phyloP scores from a whole-genome alignment of 768 basidiomycete genomes.

The Collybiopsis confluens region DNA sequence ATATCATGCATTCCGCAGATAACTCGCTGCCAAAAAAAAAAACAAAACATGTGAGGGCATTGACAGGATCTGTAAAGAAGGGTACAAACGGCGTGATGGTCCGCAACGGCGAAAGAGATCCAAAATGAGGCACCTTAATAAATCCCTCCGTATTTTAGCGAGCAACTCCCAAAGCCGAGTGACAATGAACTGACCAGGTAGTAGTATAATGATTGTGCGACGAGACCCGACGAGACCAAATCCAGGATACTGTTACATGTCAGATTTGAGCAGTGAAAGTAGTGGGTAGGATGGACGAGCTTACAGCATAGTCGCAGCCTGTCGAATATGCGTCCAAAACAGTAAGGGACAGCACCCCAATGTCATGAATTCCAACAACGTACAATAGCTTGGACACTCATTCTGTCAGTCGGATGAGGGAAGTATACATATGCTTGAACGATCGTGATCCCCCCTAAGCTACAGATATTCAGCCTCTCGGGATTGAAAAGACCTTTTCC shows the following conservation, averaged over 20 bases:
- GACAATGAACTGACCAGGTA: constrained; percentile 33
- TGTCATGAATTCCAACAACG: not conserved
- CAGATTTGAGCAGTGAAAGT: not conserved
- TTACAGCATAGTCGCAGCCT: constrained; percentile 18
- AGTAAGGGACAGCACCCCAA: not conserved
- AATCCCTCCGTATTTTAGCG: too few relatives aligned
- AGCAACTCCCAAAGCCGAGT: too few relatives aligned
- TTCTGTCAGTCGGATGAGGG: constrained; percentile 23
- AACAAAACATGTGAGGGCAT: too few relatives aligned
- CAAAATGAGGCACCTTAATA: constrained; percentile 43
- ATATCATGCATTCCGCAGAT: constrained; percentile 37
- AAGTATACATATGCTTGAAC: constrained; percentile 40
- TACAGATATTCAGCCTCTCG: constrained; percentile 9
- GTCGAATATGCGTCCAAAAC: not conserved
- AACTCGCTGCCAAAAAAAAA: constrained; percentile 24
- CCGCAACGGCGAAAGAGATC: constrained; percentile 32
- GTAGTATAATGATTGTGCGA: constrained; percentile 41
- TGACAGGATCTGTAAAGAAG: too few relatives aligned
- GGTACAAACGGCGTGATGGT: constrained; percentile 37
- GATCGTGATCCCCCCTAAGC: constrained; percentile 35
- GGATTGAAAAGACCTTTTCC: too few relatives aligned
- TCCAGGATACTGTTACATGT: constrained; percentile 25
- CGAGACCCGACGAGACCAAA: constrained; percentile 32
- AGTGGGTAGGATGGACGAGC: not conserved
- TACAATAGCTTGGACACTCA: constrained; percentile 26